A percentile compares a stretch with the other conserved stretches of the same genome.
Conservation (phyloP, 2,329 filamentous ascomycete species). For the Endoconidiophora laricicola region DNA sequence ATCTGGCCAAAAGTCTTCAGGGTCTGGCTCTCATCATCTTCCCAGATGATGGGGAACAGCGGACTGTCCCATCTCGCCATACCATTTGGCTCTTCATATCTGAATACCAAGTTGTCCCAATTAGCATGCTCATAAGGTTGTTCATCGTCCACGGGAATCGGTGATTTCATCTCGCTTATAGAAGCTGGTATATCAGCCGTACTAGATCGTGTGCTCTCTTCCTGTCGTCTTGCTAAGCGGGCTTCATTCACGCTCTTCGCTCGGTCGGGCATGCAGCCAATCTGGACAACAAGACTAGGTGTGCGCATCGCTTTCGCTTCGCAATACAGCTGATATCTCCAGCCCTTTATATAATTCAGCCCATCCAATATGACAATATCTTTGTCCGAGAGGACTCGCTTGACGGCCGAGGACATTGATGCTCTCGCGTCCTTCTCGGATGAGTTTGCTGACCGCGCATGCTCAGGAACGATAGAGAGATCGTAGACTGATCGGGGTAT, state of each 20-base stretch:
- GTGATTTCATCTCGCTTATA: constrained; percentile 3
- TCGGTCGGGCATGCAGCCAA: constrained; percentile 38
- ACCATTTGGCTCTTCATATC: constrained; percentile 73
- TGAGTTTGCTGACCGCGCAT: constrained; percentile 53
- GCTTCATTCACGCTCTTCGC: constrained; percentile 43
- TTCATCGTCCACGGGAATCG: constrained; percentile 15
- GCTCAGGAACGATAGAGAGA: constrained; percentile 34
- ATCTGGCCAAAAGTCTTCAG: constrained; percentile 43
- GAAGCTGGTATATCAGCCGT: background rate
- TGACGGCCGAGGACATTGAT: constrained; percentile 59
- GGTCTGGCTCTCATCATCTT: constrained; percentile 49
- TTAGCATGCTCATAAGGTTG: constrained; percentile 38
- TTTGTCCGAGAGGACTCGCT: constrained; percentile 52
- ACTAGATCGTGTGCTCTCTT: background rate
- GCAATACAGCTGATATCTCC: constrained; percentile 72
- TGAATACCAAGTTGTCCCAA: constrained; percentile 65
- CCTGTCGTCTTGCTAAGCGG: constrained; percentile 24
- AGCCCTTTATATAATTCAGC: constrained; percentile 80
- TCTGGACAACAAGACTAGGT: constrained; percentile 55
- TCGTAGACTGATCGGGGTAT: constrained; percentile 58
- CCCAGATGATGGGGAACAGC: constrained; percentile 62
- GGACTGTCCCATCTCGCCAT: constrained; percentile 77
- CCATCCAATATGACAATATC: constrained; percentile 69
- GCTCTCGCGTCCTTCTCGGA: constrained; percentile 72
- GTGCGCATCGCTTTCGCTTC: constrained; percentile 68